Base-by-base conservation (phyloP, 106 monocot species). In the Chionographis japonica region DNA sequence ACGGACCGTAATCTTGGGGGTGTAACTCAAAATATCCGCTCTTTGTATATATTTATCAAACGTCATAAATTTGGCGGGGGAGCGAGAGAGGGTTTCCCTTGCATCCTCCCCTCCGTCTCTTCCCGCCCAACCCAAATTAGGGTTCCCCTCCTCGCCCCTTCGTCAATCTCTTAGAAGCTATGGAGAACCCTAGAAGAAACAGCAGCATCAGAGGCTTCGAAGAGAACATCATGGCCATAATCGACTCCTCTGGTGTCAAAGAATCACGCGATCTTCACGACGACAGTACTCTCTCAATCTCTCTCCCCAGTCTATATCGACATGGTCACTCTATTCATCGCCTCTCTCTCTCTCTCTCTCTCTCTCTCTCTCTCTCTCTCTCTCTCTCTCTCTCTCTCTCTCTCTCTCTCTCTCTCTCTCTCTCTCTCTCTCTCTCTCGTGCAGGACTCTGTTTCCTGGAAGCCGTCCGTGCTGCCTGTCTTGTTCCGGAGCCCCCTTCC, bases 141-240 rank as follows among this genome's bases (percentile, higher is more conserved):
- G 46, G 46, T 10, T 46, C 9, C 8, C 9, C 46, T 46, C 46
- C 46, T 10, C 9, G 46, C 20, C 66, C 6, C 46, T 27, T 13
- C 12, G 0, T 36, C 66, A 4, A 12, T 20, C 51, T 0, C 20
- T 42, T 3, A 4, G 42, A 4, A 7, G 64, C 67, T n/a, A 80
- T 80, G 80, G 75, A 50, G 50, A 71, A 37, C 49, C 50, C 56
- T 39, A 19, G 12, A 38, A 73, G 12, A 3, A 46, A 10, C 46
- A 46, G 46, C 0, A 46, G 46, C 43, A 74, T 75, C 17, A 60
- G 65, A 27, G 82, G 78, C 3, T 53, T 92, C 68, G 97, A 98
- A 54, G 93, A 78, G 68, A 90, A 90, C 77, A 78, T 69, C 50
- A 62, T 98, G 83, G 93, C 97, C 68, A 81, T 98, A 61, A 87